Conservation (phyloP, 2,329 filamentous ascomycete species). For the Talaromyces amestolkiae region DNA sequence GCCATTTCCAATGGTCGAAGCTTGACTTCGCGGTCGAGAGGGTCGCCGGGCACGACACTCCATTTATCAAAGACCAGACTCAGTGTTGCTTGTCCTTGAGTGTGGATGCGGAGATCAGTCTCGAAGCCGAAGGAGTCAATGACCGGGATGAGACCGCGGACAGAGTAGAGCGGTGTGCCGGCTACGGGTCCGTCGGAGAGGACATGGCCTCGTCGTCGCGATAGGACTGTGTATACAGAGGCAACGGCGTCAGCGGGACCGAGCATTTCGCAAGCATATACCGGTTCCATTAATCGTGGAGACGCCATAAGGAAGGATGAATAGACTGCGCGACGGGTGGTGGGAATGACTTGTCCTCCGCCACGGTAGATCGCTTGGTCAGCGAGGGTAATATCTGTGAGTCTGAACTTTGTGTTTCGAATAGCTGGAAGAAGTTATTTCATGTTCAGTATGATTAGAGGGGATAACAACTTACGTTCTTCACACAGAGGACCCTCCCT, state of each 20-base stretch:
- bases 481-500: constrained; percentile 94
- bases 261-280: constrained; percentile 90
- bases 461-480: constrained; percentile 68
- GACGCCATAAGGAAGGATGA: constrained; percentile 96
- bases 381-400: constrained; percentile 85
- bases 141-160: constrained; percentile 86
- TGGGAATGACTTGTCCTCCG: constrained; percentile 96
- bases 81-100: constrained; percentile 86
- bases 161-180: constrained; percentile 88
- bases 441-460: constrained; percentile 14
- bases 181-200: constrained; percentile 91
- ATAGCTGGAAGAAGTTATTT: constrained; percentile 60
- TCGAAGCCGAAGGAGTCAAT: constrained; percentile 98
- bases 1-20: constrained; percentile 84
- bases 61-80: constrained; percentile 93
- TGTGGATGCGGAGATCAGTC: constrained; percentile 93
- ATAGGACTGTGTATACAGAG: constrained; percentile 86
- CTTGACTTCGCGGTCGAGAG: constrained; percentile 81
- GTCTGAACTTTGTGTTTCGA: constrained; percentile 94
- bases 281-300: constrained; percentile 91
- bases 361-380: constrained; percentile 90
- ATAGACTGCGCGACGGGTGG: constrained; percentile 87
- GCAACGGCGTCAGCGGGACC: constrained; percentile 86
- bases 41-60: constrained; percentile 94
- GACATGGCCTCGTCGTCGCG: constrained; percentile 85